phyloP scores from a whole-genome alignment of 2,329 filamentous ascomycete species.

The Metarhizium guizhouense region DNA sequence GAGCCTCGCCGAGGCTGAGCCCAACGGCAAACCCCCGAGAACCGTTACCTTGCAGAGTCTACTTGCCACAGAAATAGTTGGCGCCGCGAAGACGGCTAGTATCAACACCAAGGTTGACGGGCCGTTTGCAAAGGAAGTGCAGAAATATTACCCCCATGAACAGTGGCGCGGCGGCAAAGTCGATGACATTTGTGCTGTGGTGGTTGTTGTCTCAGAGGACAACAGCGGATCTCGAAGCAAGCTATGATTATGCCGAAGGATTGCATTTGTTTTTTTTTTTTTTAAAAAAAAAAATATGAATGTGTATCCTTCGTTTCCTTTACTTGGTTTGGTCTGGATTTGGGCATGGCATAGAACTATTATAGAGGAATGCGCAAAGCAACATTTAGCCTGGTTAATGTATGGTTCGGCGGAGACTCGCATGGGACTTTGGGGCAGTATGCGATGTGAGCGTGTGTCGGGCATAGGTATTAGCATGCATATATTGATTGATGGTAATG shows the following conservation, averaged over 20 bases:
- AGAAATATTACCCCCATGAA: slow-evolving; percentile 77
- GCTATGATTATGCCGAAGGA: slow-evolving; percentile 14
- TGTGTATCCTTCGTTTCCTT: slow-evolving; percentile 4
- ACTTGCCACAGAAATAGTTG: slow-evolving; percentile 70
- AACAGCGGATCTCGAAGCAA: slow-evolving; percentile 20
- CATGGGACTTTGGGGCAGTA: not conserved
- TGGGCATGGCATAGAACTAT: slow-evolving; percentile 3
- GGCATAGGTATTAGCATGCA: not conserved
- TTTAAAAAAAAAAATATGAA: not conserved
- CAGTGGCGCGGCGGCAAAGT: slow-evolving; percentile 87
- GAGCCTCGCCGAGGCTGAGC: slow-evolving; percentile 12
- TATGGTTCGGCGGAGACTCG: not conserved
- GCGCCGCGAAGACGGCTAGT: slow-evolving; percentile 77
- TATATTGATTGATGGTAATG: not conserved
- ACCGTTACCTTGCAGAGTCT: slow-evolving; percentile 60
- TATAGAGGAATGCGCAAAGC: slow-evolving; percentile 8
- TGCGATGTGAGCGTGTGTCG: not conserved
- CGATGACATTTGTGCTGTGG: slow-evolving; percentile 88
- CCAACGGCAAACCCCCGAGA: slow-evolving; percentile 15
- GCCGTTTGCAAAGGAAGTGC: slow-evolving; percentile 91
- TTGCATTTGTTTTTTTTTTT: not conserved
- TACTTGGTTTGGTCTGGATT: slow-evolving; percentile 5
- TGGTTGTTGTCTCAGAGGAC: slow-evolving; percentile 67
- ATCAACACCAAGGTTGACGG: slow-evolving; percentile 74
- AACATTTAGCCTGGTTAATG: not conserved